phyloP scores from a whole-genome alignment of 2,329 filamentous ascomycete genomes.

The Colletotrichum musae region DNA sequence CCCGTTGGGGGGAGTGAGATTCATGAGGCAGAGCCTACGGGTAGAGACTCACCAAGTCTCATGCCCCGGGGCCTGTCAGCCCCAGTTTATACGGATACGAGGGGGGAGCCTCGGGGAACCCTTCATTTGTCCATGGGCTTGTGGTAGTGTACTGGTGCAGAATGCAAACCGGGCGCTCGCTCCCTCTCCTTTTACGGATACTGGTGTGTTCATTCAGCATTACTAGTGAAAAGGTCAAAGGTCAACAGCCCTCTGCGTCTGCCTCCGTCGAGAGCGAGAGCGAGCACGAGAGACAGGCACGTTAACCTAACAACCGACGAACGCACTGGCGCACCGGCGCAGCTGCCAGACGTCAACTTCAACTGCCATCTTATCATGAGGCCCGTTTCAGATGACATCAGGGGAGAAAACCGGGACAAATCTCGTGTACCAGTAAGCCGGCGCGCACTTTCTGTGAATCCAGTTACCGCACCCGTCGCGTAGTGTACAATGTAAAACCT shows the following conservation, averaged over 20 bases:
- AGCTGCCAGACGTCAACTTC: conserved; percentile 14
- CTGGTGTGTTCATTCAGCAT: too few relatives aligned
- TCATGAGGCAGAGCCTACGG: background rate
- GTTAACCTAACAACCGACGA: conserved; percentile 18
- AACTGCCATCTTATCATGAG: conserved; percentile 26
- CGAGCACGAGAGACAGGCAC: conserved; percentile 13
- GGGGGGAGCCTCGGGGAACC: conserved; percentile 14
- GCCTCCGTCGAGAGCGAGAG: background rate
- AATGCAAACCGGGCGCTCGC: background rate
- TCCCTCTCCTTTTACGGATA: too few relatives aligned
- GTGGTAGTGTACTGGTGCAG: background rate
- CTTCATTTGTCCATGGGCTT: conserved; percentile 32
- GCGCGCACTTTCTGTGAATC: too few relatives aligned
- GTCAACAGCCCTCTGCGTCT: too few relatives aligned
- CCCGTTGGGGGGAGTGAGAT: conserved; percentile 6
- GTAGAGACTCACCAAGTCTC: background rate
- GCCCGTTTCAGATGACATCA: conserved; percentile 11
- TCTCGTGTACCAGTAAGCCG: background rate
- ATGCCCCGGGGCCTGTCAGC: conserved; percentile 29
- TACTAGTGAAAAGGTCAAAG: too few relatives aligned
- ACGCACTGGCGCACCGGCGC: conserved; percentile 6
- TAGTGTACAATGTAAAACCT: too few relatives aligned
- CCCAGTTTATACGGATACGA: conserved; percentile 40
- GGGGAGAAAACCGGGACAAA: background rate
- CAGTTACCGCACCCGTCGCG: too few relatives aligned